phyloP scores from a whole-genome alignment of 352 stramenopile genomes.

The Achlya hypogyna region DNA sequence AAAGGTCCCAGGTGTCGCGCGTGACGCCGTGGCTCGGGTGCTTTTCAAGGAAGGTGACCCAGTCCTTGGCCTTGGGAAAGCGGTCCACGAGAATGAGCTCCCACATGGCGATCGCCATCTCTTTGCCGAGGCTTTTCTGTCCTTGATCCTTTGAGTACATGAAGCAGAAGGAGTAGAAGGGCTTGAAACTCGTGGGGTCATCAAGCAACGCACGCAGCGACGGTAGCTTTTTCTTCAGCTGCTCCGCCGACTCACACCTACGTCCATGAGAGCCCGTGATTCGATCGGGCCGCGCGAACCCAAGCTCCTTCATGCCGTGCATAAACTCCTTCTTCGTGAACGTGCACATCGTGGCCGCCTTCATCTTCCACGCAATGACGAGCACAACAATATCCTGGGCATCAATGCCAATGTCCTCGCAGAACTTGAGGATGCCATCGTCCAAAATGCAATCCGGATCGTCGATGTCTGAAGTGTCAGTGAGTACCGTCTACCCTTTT shows the following conservation, averaged over 20 bases:
- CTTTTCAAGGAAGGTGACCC: slow-evolving; percentile 67
- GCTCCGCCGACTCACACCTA: slow-evolving; percentile 46
- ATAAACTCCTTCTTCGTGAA: slow-evolving; percentile 81
- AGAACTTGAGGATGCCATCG: slow-evolving; percentile 73
- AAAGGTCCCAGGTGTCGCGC: slow-evolving; percentile 78
- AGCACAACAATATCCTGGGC: slow-evolving; percentile 68
- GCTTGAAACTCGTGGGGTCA: slow-evolving; percentile 54
- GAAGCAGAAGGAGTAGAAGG: slow-evolving; percentile 85
- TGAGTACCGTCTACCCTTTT: neutral
- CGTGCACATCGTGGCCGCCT: slow-evolving; percentile 73
- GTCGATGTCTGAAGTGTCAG: slow-evolving; percentile 30
- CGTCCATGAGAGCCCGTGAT: neutral
- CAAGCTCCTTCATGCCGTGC: slow-evolving; percentile 65
- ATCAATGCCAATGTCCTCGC: slow-evolving; percentile 67
- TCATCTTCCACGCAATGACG: slow-evolving; percentile 84
- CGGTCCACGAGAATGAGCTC: slow-evolving; percentile 57
- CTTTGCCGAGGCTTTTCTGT: slow-evolving; percentile 80
- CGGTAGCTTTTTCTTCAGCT: slow-evolving; percentile 50
- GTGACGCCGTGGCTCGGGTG: slow-evolving; percentile 75
- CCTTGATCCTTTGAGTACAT: slow-evolving; percentile 80
- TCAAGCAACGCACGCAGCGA: slow-evolving; percentile 46
- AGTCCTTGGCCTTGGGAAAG: slow-evolving; percentile 60
- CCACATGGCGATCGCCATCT: slow-evolving; percentile 83
- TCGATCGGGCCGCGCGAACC: slow-evolving; percentile 23
- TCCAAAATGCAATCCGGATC: slow-evolving; percentile 54